These are phyloP conservation scores for Urochloa ruziziensis DNA, from an alignment of 176 grass and related monocot species.

Conservation along the genomic window DNA sequence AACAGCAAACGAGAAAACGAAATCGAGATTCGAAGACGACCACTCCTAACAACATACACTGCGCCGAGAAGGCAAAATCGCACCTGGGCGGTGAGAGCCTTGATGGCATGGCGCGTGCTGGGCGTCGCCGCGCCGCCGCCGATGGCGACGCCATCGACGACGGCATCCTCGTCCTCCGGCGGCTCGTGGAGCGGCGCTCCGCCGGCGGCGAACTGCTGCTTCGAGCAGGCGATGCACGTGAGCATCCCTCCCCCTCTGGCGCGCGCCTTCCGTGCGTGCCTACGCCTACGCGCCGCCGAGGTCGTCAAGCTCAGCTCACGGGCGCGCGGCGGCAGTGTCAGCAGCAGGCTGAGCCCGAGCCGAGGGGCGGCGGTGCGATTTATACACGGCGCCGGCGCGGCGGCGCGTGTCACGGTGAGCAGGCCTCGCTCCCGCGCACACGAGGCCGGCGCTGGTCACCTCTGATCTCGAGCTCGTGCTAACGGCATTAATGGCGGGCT, in stretches of 20 bases:
- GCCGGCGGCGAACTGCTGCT: constrained; percentile 60
- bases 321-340: constrained; percentile 4
- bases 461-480: constrained; percentile 45
- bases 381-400: constrained; percentile 1
- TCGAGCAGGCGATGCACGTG: constrained; percentile 95
- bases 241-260: constrained; percentile 53
- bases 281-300: not conserved
- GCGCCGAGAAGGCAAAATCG: not conserved
- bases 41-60: not conserved
- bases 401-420: not conserved
- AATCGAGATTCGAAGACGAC: not conserved
- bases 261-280: not conserved
- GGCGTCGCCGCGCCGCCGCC: constrained; percentile 47
- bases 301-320: not conserved
- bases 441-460: not conserved
- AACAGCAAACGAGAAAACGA: not conserved
- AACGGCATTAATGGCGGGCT: constrained; percentile 42
- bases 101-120: constrained; percentile 83
- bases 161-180: constrained; percentile 53
- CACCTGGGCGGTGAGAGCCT: constrained; percentile 88
- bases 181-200: constrained; percentile 48
- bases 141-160: not conserved
- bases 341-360: not conserved
- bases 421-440: not conserved
- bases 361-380: not conserved